Conservation (phyloP, 305 asterid genomes). For the Fraxinus dipetala region DNA sequence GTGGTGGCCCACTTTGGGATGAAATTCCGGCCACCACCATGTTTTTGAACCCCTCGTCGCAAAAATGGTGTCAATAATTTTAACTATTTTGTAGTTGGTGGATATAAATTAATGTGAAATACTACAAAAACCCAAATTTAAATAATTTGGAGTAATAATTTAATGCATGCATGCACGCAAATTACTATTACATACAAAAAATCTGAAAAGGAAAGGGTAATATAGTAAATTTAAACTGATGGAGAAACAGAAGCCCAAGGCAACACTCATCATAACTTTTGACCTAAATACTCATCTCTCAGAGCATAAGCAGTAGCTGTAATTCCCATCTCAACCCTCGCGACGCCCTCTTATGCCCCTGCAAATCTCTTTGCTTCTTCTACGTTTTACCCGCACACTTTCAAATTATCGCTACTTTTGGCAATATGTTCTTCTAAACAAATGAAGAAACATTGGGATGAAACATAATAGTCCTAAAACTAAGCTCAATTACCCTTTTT, state of each 20-base stretch:
- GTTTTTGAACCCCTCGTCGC: neutral
- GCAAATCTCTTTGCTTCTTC: constrained; percentile 38
- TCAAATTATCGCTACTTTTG: constrained; percentile 37
- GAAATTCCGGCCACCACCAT: no score
- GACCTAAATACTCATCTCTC: constrained; percentile 89
- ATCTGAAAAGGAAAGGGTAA: constrained; percentile 37
- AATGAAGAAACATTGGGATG: neutral
- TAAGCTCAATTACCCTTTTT: no score
- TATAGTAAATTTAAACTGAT: constrained; percentile 40
- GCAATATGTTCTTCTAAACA: neutral
- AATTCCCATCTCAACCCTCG: constrained; percentile 59
- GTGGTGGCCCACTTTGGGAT: no score
- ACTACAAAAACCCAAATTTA: neutral
- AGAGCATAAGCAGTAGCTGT: constrained; percentile 32
- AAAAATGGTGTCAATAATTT: neutral
- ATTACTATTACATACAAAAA: neutral
- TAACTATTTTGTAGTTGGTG: neutral
- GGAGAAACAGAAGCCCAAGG: constrained; percentile 10
- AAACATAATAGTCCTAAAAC: no score
- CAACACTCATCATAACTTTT: constrained; percentile 28
- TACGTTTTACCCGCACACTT: constrained; percentile 70
- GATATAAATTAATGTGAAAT: neutral
- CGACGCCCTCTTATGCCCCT: constrained; percentile 67
- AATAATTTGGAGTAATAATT: neutral
- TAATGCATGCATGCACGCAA: neutral